Evolutionary conservation across 2,329 filamentous ascomycete species (phyloP).

Genomic region (Trichoderma sp.): DNA sequence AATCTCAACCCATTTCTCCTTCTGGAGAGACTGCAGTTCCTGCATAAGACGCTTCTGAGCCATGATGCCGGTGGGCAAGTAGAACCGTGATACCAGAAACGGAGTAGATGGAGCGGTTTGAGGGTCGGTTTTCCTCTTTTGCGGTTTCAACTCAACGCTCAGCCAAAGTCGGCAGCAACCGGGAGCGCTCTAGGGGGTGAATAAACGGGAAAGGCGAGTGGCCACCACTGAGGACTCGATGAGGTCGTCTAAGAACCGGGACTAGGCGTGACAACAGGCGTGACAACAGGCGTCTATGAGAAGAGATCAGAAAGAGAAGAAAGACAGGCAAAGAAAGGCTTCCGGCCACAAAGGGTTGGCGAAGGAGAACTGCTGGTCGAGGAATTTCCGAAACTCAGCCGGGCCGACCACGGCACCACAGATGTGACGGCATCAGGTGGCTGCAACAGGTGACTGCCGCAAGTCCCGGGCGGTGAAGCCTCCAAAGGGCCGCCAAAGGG

Average conservation of each 20-base stretch:
- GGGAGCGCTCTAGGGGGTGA: background rate
- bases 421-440: conserved; percentile 25
- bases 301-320: background rate
- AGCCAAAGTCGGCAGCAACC: background rate
- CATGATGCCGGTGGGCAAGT: conserved; percentile 33
- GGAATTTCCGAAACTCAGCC: conserved; percentile 18
- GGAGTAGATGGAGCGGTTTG: background rate
- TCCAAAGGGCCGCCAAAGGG: background rate
- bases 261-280: background rate
- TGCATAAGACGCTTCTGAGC: conserved; percentile 78
- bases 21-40: conserved; percentile 75
- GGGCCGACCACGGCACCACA: background rate
- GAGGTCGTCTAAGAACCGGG: background rate
- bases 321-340: background rate
- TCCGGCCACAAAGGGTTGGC: background rate
- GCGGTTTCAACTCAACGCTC: background rate
- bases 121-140: background rate
- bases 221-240: background rate
- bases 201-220: background rate
- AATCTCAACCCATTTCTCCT: conserved; percentile 93
- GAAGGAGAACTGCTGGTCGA: background rate
- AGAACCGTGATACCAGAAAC: background rate
- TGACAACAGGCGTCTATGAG: background rate
- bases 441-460: conserved; percentile 18
- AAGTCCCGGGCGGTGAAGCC: conserved; percentile 7